Base-by-base conservation (phyloP, 352 stramenopile species). In the Phytophthora parvispora region DNA sequence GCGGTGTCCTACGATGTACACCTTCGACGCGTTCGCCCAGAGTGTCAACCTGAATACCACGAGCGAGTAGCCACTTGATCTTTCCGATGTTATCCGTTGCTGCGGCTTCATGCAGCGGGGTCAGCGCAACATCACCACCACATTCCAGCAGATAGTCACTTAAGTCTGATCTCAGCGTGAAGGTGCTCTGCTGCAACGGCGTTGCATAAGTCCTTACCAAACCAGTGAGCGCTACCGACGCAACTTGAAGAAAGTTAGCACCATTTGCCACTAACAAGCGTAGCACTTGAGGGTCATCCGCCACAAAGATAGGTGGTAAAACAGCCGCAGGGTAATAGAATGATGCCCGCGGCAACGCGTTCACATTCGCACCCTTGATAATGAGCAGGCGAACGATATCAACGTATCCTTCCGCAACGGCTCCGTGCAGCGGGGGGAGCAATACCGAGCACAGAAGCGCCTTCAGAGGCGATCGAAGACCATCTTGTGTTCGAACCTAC, bases 71-170 rank as follows among this genome's bases (percentile, higher is more conserved):
- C 29, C 68, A 65, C 56, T 75, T 77, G 15, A 95, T 78, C 28
- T 58, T 67, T 5, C 29, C 45, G 3, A 73, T 58, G 53, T 94
- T 79, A 20, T 91, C 78, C 7, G 71, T 72, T 0, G 84, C 88
- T n/a, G 84, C 80, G 1, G 88, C 88, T n/a, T 82, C 69, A 61
- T 95, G 88, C 6, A 95, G 77, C 31, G 88, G 86, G 10, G 88
- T 94, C 38, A 95, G 55, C 15, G 88, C 86, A 1, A 95, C 88
- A 34, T 95, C 88, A n/a, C 58, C 82, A 8, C 88, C 88, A 20
- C 78, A 80, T 16, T 89, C 77, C n/a, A 91, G 66, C 27, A 95
- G 50, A 28, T 90, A 88, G 54, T 89, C 83, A 27, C 78, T 87
- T 13, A 90, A 68, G 22, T 87, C 80, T 6, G 83, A 87, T 18